Evolutionary conservation across 495 filamentous ascomycete genomes (phyloP), one percentile per base, ranked within the genome.

Genomic region (Penicillium alfredii): DNA sequence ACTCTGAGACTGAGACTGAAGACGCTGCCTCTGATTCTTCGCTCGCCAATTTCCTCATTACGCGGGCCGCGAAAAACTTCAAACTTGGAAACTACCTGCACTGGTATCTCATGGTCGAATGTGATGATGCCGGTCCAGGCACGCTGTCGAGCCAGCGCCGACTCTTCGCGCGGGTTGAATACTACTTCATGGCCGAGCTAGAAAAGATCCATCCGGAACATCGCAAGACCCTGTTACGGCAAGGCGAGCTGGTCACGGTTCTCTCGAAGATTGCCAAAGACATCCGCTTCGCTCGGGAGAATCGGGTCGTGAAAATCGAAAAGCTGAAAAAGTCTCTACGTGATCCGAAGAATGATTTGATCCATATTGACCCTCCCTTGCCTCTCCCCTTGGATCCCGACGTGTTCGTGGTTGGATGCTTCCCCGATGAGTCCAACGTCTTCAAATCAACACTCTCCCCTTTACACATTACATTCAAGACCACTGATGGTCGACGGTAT

Each of bases 51-150:
- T 97, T 99, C 57, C 72, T 99, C 8, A 89, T 99, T 33, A 74
- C 77, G 0, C 73, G 93, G 21, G 90, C 93, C 6, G 79, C 82
- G 9, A 75, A 81, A 35, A 95, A 90, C 48, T 80, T 93, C 47
- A 83, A 84, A 36, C 75, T 99, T 1, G 92, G 89, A 4, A 99
- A 92, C 54, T 95, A 87, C 55, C 76, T 99, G 30, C 87, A 93
- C 59, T 99, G 92, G 92, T 99, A 97, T 56, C 70, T 99, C 1
- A 95, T 95, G 78, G 93, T 97, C 3, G 93, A 99, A 58, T 86
- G 81, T 23, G 90, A 95, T 51, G 88, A 96, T 49, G 74, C 79
- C 35, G 82, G 77, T 35, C 74, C 76, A 5, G 78, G 81, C 8
- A 85, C 87, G 39, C 60, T 74, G 2, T 72, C 74, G 12, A 77